A percentile compares a stretch with the other conserved stretches of the same genome.
These are phyloP conservation scores for Aspergillus ruber DNA, from an alignment of 2,329 filamentous ascomycete genomes.

Conservation along the genomic window DNA sequence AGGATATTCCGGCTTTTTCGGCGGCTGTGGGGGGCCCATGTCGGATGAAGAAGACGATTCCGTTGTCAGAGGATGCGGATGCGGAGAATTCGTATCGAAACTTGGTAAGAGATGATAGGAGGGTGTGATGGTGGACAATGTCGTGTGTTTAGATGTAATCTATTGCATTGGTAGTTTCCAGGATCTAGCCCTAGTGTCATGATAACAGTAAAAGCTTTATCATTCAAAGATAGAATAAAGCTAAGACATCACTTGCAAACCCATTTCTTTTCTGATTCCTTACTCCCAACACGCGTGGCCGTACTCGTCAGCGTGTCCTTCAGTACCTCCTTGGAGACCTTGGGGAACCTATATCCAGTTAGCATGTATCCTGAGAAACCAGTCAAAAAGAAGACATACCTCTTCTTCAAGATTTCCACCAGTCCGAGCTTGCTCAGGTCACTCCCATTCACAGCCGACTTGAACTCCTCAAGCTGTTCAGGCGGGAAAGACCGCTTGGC, in stretches of 20 bases:
- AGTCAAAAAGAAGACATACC: constrained; percentile 32
- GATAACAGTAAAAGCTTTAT: no score
- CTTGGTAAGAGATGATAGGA: constrained; percentile 3
- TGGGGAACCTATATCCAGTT: constrained; percentile 51
- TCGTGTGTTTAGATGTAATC: no score
- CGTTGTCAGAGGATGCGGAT: constrained; percentile 15
- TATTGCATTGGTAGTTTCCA: no score
- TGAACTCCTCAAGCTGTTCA: constrained; percentile 62
- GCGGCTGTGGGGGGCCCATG: constrained; percentile 23
- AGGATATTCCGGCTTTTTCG: constrained; percentile 26
- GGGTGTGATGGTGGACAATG: no score
- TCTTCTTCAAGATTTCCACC: constrained; percentile 67
- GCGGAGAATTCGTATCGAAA: constrained; percentile 15
- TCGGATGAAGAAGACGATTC: constrained; percentile 18
- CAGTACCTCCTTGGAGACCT: constrained; percentile 63
- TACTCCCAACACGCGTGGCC: constrained; percentile 58
- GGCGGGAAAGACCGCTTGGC: constrained; percentile 46
- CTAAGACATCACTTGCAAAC: constrained; percentile 35
- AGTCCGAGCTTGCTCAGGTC: constrained; percentile 68
- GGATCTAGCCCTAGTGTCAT: no score
- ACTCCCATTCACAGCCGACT: constrained; percentile 61
- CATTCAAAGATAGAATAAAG: no score
- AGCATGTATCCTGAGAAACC: neutral
- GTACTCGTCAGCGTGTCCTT: constrained; percentile 62
- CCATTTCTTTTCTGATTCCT: constrained; percentile 61